Conservation (phyloP, 768 basidiomycete genomes). For the Crassisporium funariophilum region DNA sequence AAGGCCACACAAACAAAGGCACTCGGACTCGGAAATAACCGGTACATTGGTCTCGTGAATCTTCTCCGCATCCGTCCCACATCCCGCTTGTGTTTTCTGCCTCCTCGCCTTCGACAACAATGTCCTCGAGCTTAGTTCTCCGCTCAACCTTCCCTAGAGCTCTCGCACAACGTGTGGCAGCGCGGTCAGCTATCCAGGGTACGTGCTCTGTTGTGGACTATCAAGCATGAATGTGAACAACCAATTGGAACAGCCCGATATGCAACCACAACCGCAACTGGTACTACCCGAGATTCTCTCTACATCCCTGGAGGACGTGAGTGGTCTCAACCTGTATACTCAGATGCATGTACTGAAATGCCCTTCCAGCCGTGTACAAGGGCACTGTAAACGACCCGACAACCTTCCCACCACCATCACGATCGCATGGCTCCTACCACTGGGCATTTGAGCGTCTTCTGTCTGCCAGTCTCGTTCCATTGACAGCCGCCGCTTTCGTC, state of each 20-base stretch:
- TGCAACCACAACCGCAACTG: conserved; percentile 35
- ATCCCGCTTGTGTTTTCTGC: conserved; percentile 10
- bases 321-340: conserved; percentile 29
- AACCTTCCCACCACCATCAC: conserved; percentile 80
- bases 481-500: conserved; percentile 85
- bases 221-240: conserved; percentile 7
- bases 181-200: conserved; percentile 47
- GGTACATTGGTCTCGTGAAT: conserved; percentile 16
- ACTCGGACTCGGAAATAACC: conserved; percentile 24
- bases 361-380: conserved; percentile 68
- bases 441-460: conserved; percentile 93
- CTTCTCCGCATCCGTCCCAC: conserved; percentile 1
- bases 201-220: conserved; percentile 11
- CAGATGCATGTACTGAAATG: background rate
- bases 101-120: conserved; percentile 30
- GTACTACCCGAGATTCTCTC: too few species aligned
- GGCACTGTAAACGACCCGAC: conserved; percentile 97
- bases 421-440: conserved; percentile 86
- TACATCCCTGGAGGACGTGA: conserved; percentile 76
- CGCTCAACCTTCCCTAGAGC: conserved; percentile 50
- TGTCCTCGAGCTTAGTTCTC: conserved; percentile 53
- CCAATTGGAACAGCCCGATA: conserved; percentile 38
- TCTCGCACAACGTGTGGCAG: conserved; percentile 42
- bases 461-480: conserved; percentile 83
- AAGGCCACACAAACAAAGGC: too few species aligned